phyloP scores from a whole-genome alignment of 306 rosid genomes.

The Cicer cuneatum region DNA sequence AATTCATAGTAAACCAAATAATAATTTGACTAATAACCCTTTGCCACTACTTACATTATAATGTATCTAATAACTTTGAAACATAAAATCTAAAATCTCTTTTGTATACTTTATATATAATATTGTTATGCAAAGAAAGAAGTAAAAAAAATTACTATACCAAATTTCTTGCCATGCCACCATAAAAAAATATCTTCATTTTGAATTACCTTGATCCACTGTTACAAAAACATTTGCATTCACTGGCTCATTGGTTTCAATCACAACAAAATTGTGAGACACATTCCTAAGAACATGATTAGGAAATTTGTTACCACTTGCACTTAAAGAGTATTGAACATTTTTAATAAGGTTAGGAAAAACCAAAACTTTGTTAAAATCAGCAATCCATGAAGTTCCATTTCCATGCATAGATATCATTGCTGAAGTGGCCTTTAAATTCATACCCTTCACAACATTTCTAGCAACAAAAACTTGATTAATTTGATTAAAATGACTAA shows the following conservation, averaged over 20 bases:
- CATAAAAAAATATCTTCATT: conserved; percentile 37
- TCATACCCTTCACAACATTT: conserved; percentile 80
- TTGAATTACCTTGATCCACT: conserved; percentile 64
- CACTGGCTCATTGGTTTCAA: conserved; percentile 59
- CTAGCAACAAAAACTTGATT: conserved; percentile 74
- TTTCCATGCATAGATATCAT: conserved; percentile 55
- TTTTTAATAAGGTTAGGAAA: conserved; percentile 74
- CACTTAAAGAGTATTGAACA: conserved; percentile 65
- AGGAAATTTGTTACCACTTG: conserved; percentile 50
- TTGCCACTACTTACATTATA: too few relatives aligned
- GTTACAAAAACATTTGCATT: conserved; percentile 56
- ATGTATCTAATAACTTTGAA: too few relatives aligned
- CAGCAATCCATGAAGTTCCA: conserved; percentile 68
- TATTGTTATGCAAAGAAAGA: too few relatives aligned
- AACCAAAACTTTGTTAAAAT: conserved; percentile 63
- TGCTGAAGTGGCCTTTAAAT: conserved; percentile 64
- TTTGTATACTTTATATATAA: too few relatives aligned
- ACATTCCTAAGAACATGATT: conserved; percentile 69
- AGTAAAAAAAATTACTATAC: too few relatives aligned
- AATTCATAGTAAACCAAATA: too few relatives aligned
- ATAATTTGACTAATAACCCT: too few relatives aligned
- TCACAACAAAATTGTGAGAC: conserved; percentile 62
- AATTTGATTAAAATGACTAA: conserved; percentile 55
- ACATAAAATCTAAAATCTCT: not conserved
- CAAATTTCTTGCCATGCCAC: not conserved